Percentiles rank a stretch among this genome's conserved stretches.
Conservation (phyloP, 1,284 basidiomycete species). For the Phaffia rhodozyma region DNA sequence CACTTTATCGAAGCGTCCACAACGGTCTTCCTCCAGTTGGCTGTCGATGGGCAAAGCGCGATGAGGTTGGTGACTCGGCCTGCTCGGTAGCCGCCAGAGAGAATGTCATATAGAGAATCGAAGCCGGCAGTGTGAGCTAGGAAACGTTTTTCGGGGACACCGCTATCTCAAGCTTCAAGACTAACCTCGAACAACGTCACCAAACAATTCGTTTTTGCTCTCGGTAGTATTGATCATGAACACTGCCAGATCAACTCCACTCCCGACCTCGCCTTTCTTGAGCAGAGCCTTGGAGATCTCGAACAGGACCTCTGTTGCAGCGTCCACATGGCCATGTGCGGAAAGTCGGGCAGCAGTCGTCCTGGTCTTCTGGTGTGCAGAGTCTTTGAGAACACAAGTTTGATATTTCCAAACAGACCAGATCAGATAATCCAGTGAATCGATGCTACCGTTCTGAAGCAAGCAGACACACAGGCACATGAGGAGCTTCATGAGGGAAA, state of each 20-base stretch:
- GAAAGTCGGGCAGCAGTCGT: slow-evolving; percentile 78
- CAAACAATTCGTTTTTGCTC: slow-evolving; percentile 51
- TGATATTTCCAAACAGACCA: too few relatives aligned
- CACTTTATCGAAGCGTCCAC: slow-evolving; percentile 36
- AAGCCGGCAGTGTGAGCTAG: neutral
- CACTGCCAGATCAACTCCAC: slow-evolving; percentile 65
- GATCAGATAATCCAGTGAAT: too few relatives aligned
- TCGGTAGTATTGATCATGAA: slow-evolving; percentile 74
- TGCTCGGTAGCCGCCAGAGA: slow-evolving; percentile 15
- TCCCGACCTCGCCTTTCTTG: slow-evolving; percentile 74
- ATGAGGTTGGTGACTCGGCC: slow-evolving; percentile 37
- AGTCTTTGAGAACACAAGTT: slow-evolving; percentile 49
- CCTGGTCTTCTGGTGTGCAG: slow-evolving; percentile 86
- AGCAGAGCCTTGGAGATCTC: slow-evolving; percentile 69
- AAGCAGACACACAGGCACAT: too few relatives aligned
- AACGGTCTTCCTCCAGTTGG: slow-evolving; percentile 40
- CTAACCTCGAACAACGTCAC: slow-evolving; percentile 63
- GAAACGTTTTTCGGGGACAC: neutral
- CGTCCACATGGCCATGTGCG: slow-evolving; percentile 62
- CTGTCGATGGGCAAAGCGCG: slow-evolving; percentile 34
- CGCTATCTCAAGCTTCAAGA: slow-evolving; percentile 17
- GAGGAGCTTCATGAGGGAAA: too few relatives aligned
- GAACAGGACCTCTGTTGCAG: slow-evolving; percentile 78
- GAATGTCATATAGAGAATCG: neutral
- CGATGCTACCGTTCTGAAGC: too few relatives aligned